Conservation (phyloP, 148 eudicot species). For the Selenicereus undatus region DNA sequence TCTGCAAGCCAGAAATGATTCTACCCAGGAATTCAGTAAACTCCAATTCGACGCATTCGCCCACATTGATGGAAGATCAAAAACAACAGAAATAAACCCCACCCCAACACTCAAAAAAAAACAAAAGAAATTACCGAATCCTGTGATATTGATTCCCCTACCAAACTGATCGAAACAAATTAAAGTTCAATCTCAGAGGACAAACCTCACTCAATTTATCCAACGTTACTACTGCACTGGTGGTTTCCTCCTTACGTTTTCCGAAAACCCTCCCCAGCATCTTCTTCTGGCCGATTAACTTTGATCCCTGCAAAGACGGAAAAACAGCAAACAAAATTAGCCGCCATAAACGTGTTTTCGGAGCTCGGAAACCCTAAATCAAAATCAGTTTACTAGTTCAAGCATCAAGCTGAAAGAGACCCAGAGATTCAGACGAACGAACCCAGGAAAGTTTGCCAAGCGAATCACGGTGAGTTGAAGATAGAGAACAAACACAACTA, state of each 20-base stretch:
- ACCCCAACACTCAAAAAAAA: background rate
- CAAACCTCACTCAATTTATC: conserved; percentile 34
- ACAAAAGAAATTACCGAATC: background rate
- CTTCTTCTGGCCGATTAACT: background rate
- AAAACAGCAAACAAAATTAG: background rate
- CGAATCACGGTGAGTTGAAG: background rate
- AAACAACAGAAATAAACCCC: background rate
- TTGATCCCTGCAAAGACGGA: background rate
- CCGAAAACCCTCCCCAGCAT: conserved; percentile 29
- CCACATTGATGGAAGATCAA: background rate
- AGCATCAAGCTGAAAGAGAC: background rate
- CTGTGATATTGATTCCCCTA: background rate
- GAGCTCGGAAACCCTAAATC: conserved; percentile 1
- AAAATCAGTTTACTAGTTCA: background rate
- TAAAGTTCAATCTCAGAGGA: background rate
- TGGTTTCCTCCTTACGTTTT: conserved; percentile 26
- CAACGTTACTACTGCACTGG: conserved; percentile 23
- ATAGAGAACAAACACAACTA: background rate
- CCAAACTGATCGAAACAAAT: background rate
- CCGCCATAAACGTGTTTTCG: background rate
- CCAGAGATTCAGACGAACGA: background rate
- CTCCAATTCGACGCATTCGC: background rate
- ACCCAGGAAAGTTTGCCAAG: background rate
- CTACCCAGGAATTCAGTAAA: no score
- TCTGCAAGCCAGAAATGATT: no score